Evolutionary conservation across 129 eudicot genomes (phyloP).

Genomic region (Centrapalus pauciflorus): DNA sequence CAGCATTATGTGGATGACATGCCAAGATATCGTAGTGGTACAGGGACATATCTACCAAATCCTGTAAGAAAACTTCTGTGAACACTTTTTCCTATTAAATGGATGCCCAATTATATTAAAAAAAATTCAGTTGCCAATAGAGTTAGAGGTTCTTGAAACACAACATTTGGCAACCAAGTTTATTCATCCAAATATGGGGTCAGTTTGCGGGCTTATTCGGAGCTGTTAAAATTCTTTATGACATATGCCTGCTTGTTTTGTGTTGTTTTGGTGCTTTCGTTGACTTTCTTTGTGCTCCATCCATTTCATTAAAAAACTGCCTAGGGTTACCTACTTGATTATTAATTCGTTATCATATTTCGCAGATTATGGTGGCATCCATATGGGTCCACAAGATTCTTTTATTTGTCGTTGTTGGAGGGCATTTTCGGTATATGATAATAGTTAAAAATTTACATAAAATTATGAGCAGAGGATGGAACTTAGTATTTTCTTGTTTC

Average conservation of each 20-base stretch:
- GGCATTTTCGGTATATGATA: background rate
- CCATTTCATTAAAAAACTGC: too few relatives aligned
- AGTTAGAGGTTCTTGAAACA: background rate
- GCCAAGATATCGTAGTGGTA: constrained; percentile 89
- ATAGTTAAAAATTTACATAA: background rate
- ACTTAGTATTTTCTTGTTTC: too few relatives aligned
- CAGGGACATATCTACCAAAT: constrained; percentile 91
- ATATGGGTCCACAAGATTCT: background rate
- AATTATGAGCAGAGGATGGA: too few relatives aligned
- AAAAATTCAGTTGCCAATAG: background rate
- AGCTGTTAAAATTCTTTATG: too few relatives aligned
- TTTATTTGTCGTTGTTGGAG: background rate
- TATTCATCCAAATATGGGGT: too few relatives aligned
- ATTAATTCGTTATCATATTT: too few relatives aligned
- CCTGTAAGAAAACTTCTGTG: constrained; percentile 53
- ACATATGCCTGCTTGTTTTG: too few relatives aligned
- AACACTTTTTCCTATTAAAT: background rate
- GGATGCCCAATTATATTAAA: background rate
- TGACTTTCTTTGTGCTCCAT: too few relatives aligned
- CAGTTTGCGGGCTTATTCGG: too few relatives aligned
- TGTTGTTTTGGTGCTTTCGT: too few relatives aligned
- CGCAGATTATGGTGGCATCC: too few relatives aligned
- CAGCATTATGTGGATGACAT: constrained; percentile 72
- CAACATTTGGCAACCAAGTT: background rate
- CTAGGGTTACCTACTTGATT: background rate